A percentile compares a stretch with the other conserved stretches of the same genome.
phyloP scores from a whole-genome alignment of 768 basidiomycete genomes.

The Tephrocybe sp. region DNA sequence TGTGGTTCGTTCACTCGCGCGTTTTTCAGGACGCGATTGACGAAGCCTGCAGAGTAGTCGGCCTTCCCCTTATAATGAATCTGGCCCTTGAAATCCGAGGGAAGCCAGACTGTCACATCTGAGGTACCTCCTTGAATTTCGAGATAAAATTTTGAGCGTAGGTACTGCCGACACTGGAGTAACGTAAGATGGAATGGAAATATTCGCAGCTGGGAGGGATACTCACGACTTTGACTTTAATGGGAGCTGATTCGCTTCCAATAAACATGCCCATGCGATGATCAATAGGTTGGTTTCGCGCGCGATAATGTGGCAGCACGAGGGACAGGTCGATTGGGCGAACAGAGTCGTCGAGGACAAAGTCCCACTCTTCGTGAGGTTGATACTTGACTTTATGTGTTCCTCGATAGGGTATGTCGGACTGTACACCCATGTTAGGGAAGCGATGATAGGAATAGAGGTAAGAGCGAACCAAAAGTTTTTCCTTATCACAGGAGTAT shows the following conservation, averaged over 20 bases:
- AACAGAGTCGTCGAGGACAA: slow-evolving; percentile 50
- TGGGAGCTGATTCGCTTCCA: slow-evolving; percentile 44
- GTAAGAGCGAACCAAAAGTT: slow-evolving; percentile 12
- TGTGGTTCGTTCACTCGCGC: slow-evolving; percentile 43
- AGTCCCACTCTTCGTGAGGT: slow-evolving; percentile 62
- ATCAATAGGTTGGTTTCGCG: slow-evolving; percentile 65
- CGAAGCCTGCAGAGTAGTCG: slow-evolving; percentile 68
- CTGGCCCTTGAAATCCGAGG: slow-evolving; percentile 73
- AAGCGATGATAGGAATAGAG: neutral
- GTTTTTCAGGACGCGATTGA: slow-evolving; percentile 61
- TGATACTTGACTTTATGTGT: slow-evolving; percentile 65
- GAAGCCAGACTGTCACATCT: slow-evolving; percentile 73
- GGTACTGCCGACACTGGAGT: slow-evolving; percentile 54
- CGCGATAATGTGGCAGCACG: slow-evolving; percentile 76
- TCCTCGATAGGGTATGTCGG: slow-evolving; percentile 35
- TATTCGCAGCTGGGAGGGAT: neutral
- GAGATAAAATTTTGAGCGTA: slow-evolving; percentile 56
- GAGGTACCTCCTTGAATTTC: slow-evolving; percentile 65
- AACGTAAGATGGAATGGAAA: slow-evolving; percentile 11
- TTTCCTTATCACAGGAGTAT: slow-evolving; percentile 14
- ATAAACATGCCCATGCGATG: slow-evolving; percentile 74
- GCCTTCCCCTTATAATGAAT: slow-evolving; percentile 54
- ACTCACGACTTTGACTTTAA: slow-evolving; percentile 76
- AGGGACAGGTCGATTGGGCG: slow-evolving; percentile 62
- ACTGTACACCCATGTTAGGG: neutral